Conservation (phyloP, 2,329 filamentous ascomycete genomes). For the Fusarium xyrophilum region DNA sequence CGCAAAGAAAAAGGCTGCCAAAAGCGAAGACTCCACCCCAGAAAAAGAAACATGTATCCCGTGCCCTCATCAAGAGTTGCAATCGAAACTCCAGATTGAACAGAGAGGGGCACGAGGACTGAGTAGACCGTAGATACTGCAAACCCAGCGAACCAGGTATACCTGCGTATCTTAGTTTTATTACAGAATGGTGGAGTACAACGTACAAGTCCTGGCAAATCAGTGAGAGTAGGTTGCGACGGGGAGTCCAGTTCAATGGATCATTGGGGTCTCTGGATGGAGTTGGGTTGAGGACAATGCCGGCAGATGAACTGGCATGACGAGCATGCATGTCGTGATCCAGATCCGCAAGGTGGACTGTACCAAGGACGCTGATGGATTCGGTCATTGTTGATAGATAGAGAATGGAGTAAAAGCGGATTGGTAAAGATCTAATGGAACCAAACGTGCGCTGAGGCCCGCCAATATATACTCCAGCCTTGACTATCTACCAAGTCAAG, state of each 20-base stretch:
- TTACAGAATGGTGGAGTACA: rapidly evolving
- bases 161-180: slow-evolving; percentile 30
- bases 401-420: neutral
- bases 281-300: slow-evolving; percentile 58
- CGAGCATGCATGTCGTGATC: slow-evolving; percentile 44
- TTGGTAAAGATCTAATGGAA: no score
- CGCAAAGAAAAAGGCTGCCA: slow-evolving; percentile 56
- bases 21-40: slow-evolving; percentile 54
- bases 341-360: slow-evolving; percentile 51
- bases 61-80: slow-evolving; percentile 49
- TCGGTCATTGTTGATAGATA: neutral
- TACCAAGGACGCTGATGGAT: slow-evolving; percentile 44
- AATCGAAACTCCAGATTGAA: slow-evolving; percentile 43
- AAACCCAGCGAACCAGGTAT: slow-evolving; percentile 50
- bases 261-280: slow-evolving; percentile 60
- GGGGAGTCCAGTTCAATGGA: slow-evolving; percentile 57
- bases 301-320: slow-evolving; percentile 41
- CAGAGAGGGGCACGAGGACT: slow-evolving; percentile 46
- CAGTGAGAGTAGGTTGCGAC: slow-evolving; percentile 39
- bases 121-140: slow-evolving; percentile 50
- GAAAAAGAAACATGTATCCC: slow-evolving; percentile 52
- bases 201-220: slow-evolving; percentile 42
- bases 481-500: neutral
- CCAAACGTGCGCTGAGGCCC: neutral
- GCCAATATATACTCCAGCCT: neutral